These are phyloP conservation scores for Wickerhamomyces pijperi DNA, from an alignment of 805 yeast species.

Conservation along the genomic window DNA sequence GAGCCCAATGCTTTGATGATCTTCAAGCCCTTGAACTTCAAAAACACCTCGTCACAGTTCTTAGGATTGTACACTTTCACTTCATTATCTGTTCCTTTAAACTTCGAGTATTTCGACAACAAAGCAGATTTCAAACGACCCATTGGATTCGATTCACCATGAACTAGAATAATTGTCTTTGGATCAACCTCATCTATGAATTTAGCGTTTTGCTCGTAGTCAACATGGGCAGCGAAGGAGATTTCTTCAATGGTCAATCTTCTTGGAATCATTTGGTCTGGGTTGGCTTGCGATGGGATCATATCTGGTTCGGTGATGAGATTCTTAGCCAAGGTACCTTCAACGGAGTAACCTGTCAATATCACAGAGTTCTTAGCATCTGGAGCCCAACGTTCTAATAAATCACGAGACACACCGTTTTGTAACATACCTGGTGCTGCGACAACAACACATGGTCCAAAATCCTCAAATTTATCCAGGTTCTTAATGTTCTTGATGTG, in stretches of 20 bases:
- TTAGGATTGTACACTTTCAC: conserved; percentile 87
- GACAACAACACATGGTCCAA: conserved; percentile 91
- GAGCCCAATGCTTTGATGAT: conserved; percentile 67
- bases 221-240: conserved; percentile 99
- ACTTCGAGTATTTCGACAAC: conserved; percentile 69
- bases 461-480: conserved; percentile 78
- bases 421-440: conserved; percentile 99
- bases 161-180: conserved; percentile 77
- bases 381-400: conserved; percentile 95
- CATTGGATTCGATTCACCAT: conserved; percentile 98
- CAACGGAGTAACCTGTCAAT: conserved; percentile 94
- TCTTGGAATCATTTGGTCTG: conserved; percentile 79
- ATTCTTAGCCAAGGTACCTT: conserved; percentile 94
- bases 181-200: conserved; percentile 88
- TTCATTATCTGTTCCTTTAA: conserved; percentile 80
- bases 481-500: conserved; percentile 70
- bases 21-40: conserved; percentile 74
- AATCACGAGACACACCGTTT: conserved; percentile 85
- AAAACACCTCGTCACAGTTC: conserved; percentile 69
- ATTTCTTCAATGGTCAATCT: conserved; percentile 83
- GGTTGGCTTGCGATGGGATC: conserved; percentile 75
- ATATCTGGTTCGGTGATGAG: conserved; percentile 80
- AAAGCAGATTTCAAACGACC: conserved; percentile 92
- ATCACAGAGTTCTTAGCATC: conserved; percentile 83
- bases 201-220: conserved; percentile 83